Conservation (phyloP, 345 rosid species). For the Streptanthus diversifolius region DNA sequence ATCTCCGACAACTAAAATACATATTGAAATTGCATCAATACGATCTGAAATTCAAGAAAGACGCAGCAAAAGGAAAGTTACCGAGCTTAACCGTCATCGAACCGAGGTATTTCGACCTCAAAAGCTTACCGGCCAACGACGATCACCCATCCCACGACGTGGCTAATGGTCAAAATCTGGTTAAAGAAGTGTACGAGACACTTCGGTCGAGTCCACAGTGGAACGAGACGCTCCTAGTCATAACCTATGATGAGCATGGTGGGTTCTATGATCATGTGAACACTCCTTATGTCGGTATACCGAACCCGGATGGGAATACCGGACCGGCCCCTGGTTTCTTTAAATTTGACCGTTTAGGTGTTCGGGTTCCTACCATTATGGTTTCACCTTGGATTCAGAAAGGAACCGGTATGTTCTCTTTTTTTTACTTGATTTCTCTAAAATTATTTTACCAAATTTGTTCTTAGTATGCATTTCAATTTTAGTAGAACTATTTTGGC, state of each 20-base stretch:
- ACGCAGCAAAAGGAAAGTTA: slow-evolving; percentile 69
- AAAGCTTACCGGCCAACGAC: slow-evolving; percentile 69
- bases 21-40: slow-evolving; percentile 63
- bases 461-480: neutral
- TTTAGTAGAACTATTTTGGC: neutral
- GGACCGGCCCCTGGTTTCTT: slow-evolving; percentile 92
- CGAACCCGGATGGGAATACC: slow-evolving; percentile 84
- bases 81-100: slow-evolving; percentile 78
- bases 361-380: slow-evolving; percentile 31
- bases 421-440: neutral
- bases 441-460: neutral
- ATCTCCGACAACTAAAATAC: slow-evolving; percentile 79
- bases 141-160: slow-evolving; percentile 98
- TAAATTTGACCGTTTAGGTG: slow-evolving; percentile 92
- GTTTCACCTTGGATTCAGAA: slow-evolving; percentile 86
- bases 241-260: slow-evolving; percentile 95
- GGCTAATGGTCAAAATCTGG: slow-evolving; percentile 71
- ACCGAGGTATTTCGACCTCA: slow-evolving; percentile 82
- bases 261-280: slow-evolving; percentile 93
- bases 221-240: slow-evolving; percentile 80
- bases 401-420: slow-evolving; percentile 63
- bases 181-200: slow-evolving; percentile 85
- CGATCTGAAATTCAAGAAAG: slow-evolving; percentile 58
- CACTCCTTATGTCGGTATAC: slow-evolving; percentile 72
- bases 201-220: slow-evolving; percentile 88